Evolutionary conservation across 345 rosid genomes (phyloP).

Genomic region (Populus simonii): DNA sequence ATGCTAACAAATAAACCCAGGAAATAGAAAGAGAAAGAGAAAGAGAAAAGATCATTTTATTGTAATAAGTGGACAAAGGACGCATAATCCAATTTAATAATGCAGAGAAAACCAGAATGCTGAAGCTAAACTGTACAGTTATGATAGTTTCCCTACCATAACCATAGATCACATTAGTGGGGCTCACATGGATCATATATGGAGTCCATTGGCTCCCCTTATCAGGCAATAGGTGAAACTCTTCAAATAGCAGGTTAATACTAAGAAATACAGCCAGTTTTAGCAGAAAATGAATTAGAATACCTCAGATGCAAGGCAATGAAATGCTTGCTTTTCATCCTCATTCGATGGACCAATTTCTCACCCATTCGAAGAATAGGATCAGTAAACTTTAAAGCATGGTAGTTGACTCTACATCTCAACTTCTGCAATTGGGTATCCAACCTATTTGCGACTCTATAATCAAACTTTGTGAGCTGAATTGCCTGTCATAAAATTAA

Average conservation of each 20-base stretch:
- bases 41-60: neutral
- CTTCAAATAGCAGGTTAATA: neutral
- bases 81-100: neutral
- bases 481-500: conserved; percentile 55
- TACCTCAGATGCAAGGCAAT: conserved; percentile 97
- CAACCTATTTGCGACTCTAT: conserved; percentile 87
- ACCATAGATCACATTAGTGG: neutral
- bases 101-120: neutral
- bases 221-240: neutral
- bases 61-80: neutral
- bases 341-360: conserved; percentile 66
- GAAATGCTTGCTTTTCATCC: conserved; percentile 68
- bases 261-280: neutral
- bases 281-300: conserved; percentile 2
- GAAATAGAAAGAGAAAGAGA: neutral
- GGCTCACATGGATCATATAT: neutral
- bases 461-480: conserved; percentile 86
- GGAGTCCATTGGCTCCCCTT: neutral
- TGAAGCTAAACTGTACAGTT: neutral
- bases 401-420: conserved; percentile 94
- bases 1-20: neutral
- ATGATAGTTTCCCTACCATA: neutral
- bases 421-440: conserved; percentile 78
- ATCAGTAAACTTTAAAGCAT: conserved; percentile 81
- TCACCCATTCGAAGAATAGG: conserved; percentile 77